These are phyloP conservation scores for Lodderomyces metapsilosis DNA, from an alignment of 1,139 yeast species.

Conservation along the genomic window DNA sequence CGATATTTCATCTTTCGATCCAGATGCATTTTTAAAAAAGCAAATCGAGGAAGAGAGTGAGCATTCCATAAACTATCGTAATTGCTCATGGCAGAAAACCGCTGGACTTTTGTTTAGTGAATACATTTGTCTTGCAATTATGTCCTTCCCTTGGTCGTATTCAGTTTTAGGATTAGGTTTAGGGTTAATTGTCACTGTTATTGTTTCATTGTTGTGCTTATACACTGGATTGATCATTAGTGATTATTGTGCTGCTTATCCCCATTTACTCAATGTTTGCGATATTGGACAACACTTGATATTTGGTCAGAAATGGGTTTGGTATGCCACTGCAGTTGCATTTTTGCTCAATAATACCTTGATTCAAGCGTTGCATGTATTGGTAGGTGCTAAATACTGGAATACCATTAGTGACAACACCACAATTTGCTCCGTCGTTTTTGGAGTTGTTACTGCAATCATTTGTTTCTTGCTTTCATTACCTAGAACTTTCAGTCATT, in stretches of 20 bases:
- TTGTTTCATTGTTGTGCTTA: slow-evolving; percentile 49
- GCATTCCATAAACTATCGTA: slow-evolving; percentile 42
- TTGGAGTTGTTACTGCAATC: slow-evolving; percentile 45
- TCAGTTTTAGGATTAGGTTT: slow-evolving; percentile 59
- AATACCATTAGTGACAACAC: slow-evolving; percentile 52
- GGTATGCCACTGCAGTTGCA: slow-evolving; percentile 57
- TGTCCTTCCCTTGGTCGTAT: slow-evolving; percentile 66
- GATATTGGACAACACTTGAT: slow-evolving; percentile 60
- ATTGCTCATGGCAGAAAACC: slow-evolving; percentile 58
- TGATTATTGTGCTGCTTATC: slow-evolving; percentile 55
- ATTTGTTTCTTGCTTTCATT: slow-evolving; percentile 50
- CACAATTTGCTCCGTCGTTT: slow-evolving; percentile 52
- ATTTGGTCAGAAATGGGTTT: slow-evolving; percentile 49
- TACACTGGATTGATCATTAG: slow-evolving; percentile 56
- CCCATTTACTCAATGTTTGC: slow-evolving; percentile 51
- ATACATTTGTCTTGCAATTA: slow-evolving; percentile 59
- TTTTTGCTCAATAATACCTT: slow-evolving; percentile 55
- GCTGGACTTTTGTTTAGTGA: slow-evolving; percentile 59
- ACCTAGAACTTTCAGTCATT: slow-evolving; percentile 55
- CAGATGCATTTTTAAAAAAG: slow-evolving; percentile 13
- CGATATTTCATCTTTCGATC: slow-evolving; percentile 10
- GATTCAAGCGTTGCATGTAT: slow-evolving; percentile 58
- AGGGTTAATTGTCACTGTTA: slow-evolving; percentile 53
- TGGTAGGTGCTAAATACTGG: slow-evolving; percentile 59
- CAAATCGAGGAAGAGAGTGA: slow-evolving; percentile 11